Evolutionary conservation across 352 stramenopile genomes (phyloP), one percentile per base, ranked within the genome.

Genomic region (Thraustochytrium sp.): DNA sequence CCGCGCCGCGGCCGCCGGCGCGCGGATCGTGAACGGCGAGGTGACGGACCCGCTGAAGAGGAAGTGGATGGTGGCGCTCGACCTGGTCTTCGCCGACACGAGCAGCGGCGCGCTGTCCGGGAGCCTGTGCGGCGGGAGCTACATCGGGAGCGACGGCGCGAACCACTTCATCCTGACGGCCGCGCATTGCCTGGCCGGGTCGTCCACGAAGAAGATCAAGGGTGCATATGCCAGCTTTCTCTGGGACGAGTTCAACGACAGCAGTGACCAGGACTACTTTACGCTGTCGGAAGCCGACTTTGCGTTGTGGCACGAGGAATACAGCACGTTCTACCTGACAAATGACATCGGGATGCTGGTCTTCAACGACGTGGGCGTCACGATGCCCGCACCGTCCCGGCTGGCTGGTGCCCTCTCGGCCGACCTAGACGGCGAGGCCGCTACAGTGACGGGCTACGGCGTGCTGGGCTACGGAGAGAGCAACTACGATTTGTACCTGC

Each of bases 171-270:
- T 72, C 23, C 59, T 72, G 8, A 72, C 59, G 18, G 59, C 59
- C 8, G 59, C 23, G 2, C 59, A 72, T 29, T 72, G 59, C 59
- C 37, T 72, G 0, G 23, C 59, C 23, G 37, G 23, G 13, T 18
- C 23, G 23, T 26, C 13, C 34, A 26, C 42, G 5, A 26, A 53
- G 9, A 16, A 18, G 4, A 29, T 72, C 34, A n/a, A n/a, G n/a
- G n/a, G n/a, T n/a, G n/a, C n/a, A n/a, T n/a, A n/a, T n/a, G 59
- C 59, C 59, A 72, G 37, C 23, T 72, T 72, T 49, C 59, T 72
- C 21, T 9, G 59, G 13, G 59, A 72, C 59, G 59, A 72, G 8
- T 29, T 72, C 4, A 8, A 72, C 21, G 59, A 72, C 23, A 44
- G 42, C 38, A n/a, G n/a, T n/a, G 59, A 72, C 59, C 42, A 18